A percentile compares a stretch with the other conserved stretches of the same genome.
phyloP scores from a whole-genome alignment of 2,329 filamentous ascomycete species.

The Samsoniella hepiali region DNA sequence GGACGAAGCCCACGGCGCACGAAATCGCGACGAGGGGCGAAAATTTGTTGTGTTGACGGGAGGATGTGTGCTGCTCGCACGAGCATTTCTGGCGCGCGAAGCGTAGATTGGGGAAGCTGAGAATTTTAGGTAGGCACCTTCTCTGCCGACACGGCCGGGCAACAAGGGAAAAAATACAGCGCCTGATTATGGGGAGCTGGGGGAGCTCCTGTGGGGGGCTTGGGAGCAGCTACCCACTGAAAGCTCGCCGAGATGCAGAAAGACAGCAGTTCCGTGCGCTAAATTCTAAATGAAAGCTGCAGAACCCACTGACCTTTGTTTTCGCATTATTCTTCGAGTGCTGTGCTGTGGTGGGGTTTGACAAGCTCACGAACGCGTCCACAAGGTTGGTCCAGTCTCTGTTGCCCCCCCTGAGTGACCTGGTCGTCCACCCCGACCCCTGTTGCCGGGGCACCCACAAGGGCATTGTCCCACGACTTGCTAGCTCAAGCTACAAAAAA shows the following conservation, averaged over 20 bases:
- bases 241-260: background rate
- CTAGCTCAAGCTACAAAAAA: background rate
- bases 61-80: conserved; percentile 1
- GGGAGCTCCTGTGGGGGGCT: conserved; percentile 9
- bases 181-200: background rate
- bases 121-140: too few relatives aligned
- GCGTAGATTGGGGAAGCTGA: background rate
- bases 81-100: background rate
- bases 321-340: background rate
- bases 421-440: background rate
- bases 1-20: background rate
- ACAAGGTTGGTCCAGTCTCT: too few relatives aligned
- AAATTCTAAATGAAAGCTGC: background rate
- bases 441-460: conserved; percentile 17
- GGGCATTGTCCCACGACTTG: background rate
- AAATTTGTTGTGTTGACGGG: conserved; percentile 3
- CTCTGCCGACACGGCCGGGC: background rate
- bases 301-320: background rate
- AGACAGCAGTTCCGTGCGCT: background rate
- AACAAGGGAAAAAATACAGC: conserved; percentile 7
- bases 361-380: background rate
- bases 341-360: background rate
- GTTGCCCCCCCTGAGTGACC: conserved; percentile 3
- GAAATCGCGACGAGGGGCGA: background rate
- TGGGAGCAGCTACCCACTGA: conserved; percentile 4